These are phyloP conservation scores for Sarcodon sp. DNA, from an alignment of 768 basidiomycete species.

Conservation along the genomic window DNA sequence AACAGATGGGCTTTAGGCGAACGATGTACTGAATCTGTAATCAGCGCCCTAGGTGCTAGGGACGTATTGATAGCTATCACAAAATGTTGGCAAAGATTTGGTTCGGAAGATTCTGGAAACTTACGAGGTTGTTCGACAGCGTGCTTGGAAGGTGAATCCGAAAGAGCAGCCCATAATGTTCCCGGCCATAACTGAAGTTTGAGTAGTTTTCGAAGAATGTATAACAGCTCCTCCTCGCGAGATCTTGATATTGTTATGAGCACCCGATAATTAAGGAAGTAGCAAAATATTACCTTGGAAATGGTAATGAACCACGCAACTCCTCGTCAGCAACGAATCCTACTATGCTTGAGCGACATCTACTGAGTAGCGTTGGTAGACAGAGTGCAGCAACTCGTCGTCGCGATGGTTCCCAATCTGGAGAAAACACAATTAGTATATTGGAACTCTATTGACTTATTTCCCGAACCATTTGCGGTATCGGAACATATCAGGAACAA, in stretches of 20 bases:
- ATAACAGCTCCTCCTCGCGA: slow-evolving; percentile 83
- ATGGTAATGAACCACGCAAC: slow-evolving; percentile 78
- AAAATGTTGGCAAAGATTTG: slow-evolving; percentile 3
- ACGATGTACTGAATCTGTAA: slow-evolving; percentile 61
- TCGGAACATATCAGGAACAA: slow-evolving; percentile 72
- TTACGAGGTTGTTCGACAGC: slow-evolving; percentile 46
- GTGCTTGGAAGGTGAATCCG: slow-evolving; percentile 46
- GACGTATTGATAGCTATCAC: slow-evolving; percentile 26
- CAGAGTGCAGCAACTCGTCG: slow-evolving; percentile 62
- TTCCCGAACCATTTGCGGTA: slow-evolving; percentile 36
- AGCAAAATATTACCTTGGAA: slow-evolving; percentile 47
- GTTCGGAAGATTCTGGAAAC: slow-evolving; percentile 6
- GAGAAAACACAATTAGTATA: background rate
- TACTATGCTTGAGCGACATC: slow-evolving; percentile 58
- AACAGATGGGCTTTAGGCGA: slow-evolving; percentile 79
- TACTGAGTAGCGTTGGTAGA: slow-evolving; percentile 58
- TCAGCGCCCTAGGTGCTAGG: slow-evolving; percentile 35
- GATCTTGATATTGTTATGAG: slow-evolving; percentile 29
- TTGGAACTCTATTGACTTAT: slow-evolving; percentile 1
- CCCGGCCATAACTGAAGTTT: slow-evolving; percentile 64
- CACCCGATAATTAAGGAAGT: background rate
- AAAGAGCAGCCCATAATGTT: slow-evolving; percentile 64
- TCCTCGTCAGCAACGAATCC: slow-evolving; percentile 77
- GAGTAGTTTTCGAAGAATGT: slow-evolving; percentile 68
- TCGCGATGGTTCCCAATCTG: slow-evolving; percentile 50